Conservation (phyloP, 768 basidiomycete genomes). For the Calocybe gangraenosa region DNA sequence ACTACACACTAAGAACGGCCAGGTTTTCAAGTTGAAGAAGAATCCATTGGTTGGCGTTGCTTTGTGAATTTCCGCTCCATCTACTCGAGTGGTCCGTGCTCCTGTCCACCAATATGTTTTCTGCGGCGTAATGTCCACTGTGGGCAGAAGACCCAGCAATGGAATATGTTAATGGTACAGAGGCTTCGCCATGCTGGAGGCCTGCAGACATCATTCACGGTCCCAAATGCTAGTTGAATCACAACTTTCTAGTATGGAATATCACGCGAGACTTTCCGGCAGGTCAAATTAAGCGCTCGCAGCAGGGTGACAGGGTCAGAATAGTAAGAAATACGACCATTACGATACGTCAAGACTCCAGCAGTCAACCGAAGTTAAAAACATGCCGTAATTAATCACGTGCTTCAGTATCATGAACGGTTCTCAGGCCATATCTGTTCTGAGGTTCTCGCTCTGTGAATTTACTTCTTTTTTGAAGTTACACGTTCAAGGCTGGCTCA, state of each 20-base stretch:
- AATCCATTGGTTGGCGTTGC: constrained; percentile 66
- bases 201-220: constrained; percentile 10
- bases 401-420: too few species aligned
- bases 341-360: too few species aligned
- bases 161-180: constrained; percentile 38
- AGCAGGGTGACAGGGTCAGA: too few species aligned
- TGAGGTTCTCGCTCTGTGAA: too few species aligned
- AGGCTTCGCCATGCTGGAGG: constrained; percentile 4
- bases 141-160: constrained; percentile 65
- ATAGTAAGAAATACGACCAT: too few species aligned
- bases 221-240: neutral
- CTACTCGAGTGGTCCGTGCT: constrained; percentile 64
- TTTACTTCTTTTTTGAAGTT: too few species aligned
- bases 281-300: too few species aligned
- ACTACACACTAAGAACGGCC: constrained; percentile 60
- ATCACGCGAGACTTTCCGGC: too few species aligned
- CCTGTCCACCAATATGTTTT: constrained; percentile 64
- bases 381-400: too few species aligned
- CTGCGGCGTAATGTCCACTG: constrained; percentile 63
- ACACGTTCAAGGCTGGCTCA: too few species aligned
- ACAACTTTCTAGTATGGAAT: neutral
- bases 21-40: constrained; percentile 57
- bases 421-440: too few species aligned
- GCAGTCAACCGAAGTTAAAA: too few species aligned
- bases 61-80: constrained; percentile 70